Base-by-base conservation (phyloP, 2,329 filamentous ascomycete genomes). In the Ascochyta lentis region DNA sequence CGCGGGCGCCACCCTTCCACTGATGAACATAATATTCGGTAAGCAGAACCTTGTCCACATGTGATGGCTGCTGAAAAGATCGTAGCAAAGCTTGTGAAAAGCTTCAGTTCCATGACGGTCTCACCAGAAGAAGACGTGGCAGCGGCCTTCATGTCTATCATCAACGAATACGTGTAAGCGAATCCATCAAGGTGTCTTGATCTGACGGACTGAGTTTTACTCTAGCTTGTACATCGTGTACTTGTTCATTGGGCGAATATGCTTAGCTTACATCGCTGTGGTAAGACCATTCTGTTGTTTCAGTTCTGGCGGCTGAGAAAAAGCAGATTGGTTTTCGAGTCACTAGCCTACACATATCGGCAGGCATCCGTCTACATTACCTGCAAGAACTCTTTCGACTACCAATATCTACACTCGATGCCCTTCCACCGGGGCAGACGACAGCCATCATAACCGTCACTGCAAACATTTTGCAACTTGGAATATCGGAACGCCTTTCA, bases 21-120 rank as follows among this genome's bases (percentile, higher is more conserved):
- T 85, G 27, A 85, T 86, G 82, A 83, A 85, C 43, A 76, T 86
- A 33, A 75, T 86, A 9, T 85, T 86, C 67, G 84, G 84, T 58
- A 27, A 33, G 52, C 29, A 2, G 13, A 5, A 1, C 68, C 76
- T 15, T 78, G 83, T 31, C 8, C 3, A 24, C 4, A 4, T 10
- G 16, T 23, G 7, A 16, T n/a, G 8, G 16, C 3, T 15, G 31
- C 34, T 49, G 15, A 47, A 0, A 1, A 6, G 0, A 13, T 3
- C 6, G 10, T 27, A 66, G 64, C 64, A 22, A 58, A 56, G 26
- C 56, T 66, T 2, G 58, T 66, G 6, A 57, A 54, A 42, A 56
- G 52, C 6, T 64, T 66, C 38, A 64, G 47, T 37, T 31, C 51
- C 2, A 40, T 58, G 10, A 29, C 48, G 8, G 49, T 29, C 4